Base-by-base conservation (phyloP, 768 basidiomycete species). In the Pholiota molesta region DNA sequence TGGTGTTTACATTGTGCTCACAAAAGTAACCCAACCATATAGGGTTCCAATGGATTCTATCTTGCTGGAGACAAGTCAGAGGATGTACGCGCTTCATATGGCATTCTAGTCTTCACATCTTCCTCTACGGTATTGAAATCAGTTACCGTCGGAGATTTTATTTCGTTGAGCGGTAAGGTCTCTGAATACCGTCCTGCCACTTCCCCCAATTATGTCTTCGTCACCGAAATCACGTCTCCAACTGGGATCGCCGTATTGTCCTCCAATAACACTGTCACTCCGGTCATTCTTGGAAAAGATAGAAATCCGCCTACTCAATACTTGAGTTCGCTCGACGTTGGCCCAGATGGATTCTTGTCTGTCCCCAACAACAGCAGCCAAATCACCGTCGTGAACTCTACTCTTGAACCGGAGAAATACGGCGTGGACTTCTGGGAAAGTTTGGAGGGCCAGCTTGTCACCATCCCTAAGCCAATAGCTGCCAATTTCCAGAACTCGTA, bases 361-460 rank as follows among this genome's bases (percentile, higher is more conserved):
- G 77, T 81, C 1, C 87, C 87, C 11, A 85, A 82, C 68, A 87
- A 87, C 64, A 71, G 74, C 16, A 82, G 77, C 52, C 78, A 71
- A 17, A 68, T 86, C 29, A 79, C 83, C 55, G 65, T 65, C 1
- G 74, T 78, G 5, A 83, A 88, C 63, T 73, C 79, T 7, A 77
- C 78, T 5, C 69, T 87, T 40, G 77, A 79, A 55, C 86, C 86
- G 1, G 76, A 81, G 28, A 71, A 75, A 47, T 87, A 76, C 60
- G 87, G 86, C 7, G 68, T 87, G 35, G 86, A 88, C 67, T 88
- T 89, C 67, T 89, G 86, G 86, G 79, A 84, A 67, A 85, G 83
- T 66, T 76, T 89, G 10, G 83, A 86, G 62, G 85, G 86, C 2
- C 81, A 83, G 65, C 73, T 88, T 3, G 86, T 89, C 23, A 80